phyloP scores from a whole-genome alignment of 495 filamentous ascomycete species.

The Geoglossum glabrum region DNA sequence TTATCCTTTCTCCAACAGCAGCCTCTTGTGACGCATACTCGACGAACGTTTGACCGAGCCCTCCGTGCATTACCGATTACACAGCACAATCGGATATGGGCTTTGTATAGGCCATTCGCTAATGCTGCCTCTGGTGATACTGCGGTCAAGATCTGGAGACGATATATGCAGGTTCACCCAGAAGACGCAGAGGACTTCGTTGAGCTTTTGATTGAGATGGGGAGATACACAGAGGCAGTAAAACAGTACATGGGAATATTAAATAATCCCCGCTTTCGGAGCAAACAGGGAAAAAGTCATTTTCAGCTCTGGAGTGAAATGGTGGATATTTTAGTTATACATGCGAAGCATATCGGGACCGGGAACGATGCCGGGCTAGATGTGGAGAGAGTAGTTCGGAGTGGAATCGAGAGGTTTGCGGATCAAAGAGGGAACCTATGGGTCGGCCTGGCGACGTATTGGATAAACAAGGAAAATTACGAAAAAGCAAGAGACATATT shows the following conservation, averaged over 20 bases:
- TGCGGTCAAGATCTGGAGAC: slow-evolving; percentile 78
- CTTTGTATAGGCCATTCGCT: slow-evolving; percentile 76
- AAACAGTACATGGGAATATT: slow-evolving; percentile 85
- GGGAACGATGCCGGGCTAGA: slow-evolving; percentile 63
- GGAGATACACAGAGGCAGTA: slow-evolving; percentile 78
- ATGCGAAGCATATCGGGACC: slow-evolving; percentile 69
- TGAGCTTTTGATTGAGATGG: slow-evolving; percentile 61
- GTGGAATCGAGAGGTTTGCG: slow-evolving; percentile 78
- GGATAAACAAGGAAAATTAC: slow-evolving; percentile 82
- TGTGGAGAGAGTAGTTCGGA: slow-evolving; percentile 83
- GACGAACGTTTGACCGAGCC: slow-evolving; percentile 83
- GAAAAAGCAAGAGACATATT: slow-evolving; percentile 84
- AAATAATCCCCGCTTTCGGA: slow-evolving; percentile 78
- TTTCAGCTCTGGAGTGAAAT: slow-evolving; percentile 98
- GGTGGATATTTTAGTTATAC: slow-evolving; percentile 87
- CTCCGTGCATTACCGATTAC: slow-evolving; percentile 88
- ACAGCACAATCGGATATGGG: slow-evolving; percentile 95
- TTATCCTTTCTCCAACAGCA: slow-evolving; percentile 78
- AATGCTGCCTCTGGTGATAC: slow-evolving; percentile 83
- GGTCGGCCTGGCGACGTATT: slow-evolving; percentile 90
- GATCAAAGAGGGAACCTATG: slow-evolving; percentile 95
- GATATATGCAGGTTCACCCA: slow-evolving; percentile 96
- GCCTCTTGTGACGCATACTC: slow-evolving; percentile 75
- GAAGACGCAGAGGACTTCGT: slow-evolving; percentile 94
- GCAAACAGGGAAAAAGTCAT: slow-evolving; percentile 81